These are phyloP conservation scores for Zygosaccharomyces sapae DNA, from an alignment of 1,139 yeast genomes.

Conservation along the genomic window DNA sequence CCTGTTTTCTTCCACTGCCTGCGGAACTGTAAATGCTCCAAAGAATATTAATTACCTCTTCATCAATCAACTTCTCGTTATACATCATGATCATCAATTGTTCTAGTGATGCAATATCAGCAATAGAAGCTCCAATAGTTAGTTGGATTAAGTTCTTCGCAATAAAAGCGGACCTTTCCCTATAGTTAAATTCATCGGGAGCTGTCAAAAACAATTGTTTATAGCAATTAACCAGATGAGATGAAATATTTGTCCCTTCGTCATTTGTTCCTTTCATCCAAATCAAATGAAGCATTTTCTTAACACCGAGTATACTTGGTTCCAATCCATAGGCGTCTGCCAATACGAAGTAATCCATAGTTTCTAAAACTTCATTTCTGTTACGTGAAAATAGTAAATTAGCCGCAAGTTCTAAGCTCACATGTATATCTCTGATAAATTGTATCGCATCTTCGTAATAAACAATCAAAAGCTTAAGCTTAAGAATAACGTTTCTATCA, in stretches of 20 bases:
- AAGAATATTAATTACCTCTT: slow-evolving; percentile 62
- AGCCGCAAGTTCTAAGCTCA: slow-evolving; percentile 57
- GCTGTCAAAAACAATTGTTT: slow-evolving; percentile 69
- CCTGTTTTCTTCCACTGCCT: slow-evolving; percentile 23
- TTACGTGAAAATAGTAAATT: slow-evolving; percentile 74
- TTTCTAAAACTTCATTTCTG: slow-evolving; percentile 81
- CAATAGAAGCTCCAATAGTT: slow-evolving; percentile 72
- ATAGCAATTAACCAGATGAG: slow-evolving; percentile 78
- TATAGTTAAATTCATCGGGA: slow-evolving; percentile 53
- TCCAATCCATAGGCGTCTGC: slow-evolving; percentile 88
- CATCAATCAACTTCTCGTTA: slow-evolving; percentile 52
- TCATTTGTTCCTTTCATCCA: slow-evolving; percentile 95
- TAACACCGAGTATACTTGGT: slow-evolving; percentile 64
- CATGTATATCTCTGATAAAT: slow-evolving; percentile 66
- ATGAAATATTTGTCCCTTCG: slow-evolving; percentile 80
- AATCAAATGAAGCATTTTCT: slow-evolving; percentile 86
- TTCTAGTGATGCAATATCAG: slow-evolving; percentile 89
- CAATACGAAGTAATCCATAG: slow-evolving; percentile 87
- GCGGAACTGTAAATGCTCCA: slow-evolving; percentile 74
- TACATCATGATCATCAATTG: slow-evolving; percentile 73
- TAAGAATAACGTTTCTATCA: slow-evolving; percentile 39
- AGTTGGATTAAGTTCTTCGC: slow-evolving; percentile 78
- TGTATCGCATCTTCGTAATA: slow-evolving; percentile 75
- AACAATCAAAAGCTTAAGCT: slow-evolving; percentile 53
- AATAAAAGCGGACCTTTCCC: slow-evolving; percentile 62